These are phyloP conservation scores for Starmera pachycereana DNA, from an alignment of 805 yeast genomes.

Conservation along the genomic window DNA sequence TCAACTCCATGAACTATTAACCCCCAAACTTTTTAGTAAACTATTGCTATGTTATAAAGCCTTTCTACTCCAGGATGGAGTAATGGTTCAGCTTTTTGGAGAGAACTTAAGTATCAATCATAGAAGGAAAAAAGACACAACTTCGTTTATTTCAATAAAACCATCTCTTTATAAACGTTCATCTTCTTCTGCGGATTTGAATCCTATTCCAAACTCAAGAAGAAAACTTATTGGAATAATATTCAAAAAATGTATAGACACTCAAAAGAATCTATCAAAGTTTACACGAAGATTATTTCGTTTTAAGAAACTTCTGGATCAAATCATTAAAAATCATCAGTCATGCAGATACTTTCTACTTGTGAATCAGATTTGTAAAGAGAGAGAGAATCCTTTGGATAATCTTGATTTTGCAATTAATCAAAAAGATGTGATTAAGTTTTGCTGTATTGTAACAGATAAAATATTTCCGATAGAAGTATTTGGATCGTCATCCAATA, in stretches of 20 bases:
- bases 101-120: background rate
- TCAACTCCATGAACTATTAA: slow-evolving; percentile 7
- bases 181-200: background rate
- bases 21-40: slow-evolving; percentile 4
- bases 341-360: slow-evolving; percentile 26
- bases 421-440: slow-evolving; percentile 27
- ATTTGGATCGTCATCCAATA: slow-evolving; percentile 46
- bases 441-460: slow-evolving; percentile 32
- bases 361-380: slow-evolving; percentile 24
- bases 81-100: slow-evolving; percentile 12
- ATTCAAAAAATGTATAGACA: background rate
- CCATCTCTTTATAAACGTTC: background rate
- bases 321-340: slow-evolving; percentile 24
- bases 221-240: background rate
- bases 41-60: slow-evolving; percentile 8
- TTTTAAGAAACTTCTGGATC: slow-evolving; percentile 7
- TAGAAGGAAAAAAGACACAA: slow-evolving; percentile 6
- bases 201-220: background rate
- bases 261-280: background rate
- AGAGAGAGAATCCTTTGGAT: slow-evolving; percentile 4
- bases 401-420: slow-evolving; percentile 25
- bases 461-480: slow-evolving; percentile 38
- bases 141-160: background rate
- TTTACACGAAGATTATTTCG: background rate
- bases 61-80: background rate